Conservation (phyloP, 1,284 basidiomycete genomes). For the Leccinum fallax region DNA sequence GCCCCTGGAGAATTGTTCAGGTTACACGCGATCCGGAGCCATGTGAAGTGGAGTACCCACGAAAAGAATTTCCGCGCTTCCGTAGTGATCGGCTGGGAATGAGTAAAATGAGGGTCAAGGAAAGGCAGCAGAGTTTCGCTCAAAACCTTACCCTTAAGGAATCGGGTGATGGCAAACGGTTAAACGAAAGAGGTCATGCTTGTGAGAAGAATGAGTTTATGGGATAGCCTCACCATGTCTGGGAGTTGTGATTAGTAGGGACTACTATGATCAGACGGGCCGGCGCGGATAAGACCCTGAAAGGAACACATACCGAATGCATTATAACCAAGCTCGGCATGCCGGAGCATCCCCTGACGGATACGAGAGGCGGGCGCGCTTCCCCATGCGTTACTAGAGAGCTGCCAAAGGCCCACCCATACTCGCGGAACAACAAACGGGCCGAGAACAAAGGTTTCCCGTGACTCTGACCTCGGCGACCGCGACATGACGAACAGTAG, state of each 20-base stretch:
- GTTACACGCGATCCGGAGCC: background rate
- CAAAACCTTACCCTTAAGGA: conserved; percentile 23
- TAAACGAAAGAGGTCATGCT: background rate
- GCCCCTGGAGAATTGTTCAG: conserved; percentile 51
- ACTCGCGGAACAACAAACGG: conserved; percentile 63
- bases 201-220: conserved; percentile 23
- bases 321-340: conserved; percentile 66
- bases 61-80: conserved; percentile 75
- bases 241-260: conserved; percentile 1
- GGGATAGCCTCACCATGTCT: conserved; percentile 56
- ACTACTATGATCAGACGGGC: background rate
- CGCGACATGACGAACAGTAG: conserved; percentile 22
- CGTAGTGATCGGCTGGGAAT: conserved; percentile 76
- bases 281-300: background rate
- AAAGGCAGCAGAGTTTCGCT: background rate
- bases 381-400: conserved; percentile 82
- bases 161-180: conserved; percentile 3
- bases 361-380: conserved; percentile 67
- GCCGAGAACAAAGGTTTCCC: conserved; percentile 63
- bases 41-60: conserved; percentile 44
- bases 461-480: conserved; percentile 13
- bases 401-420: conserved; percentile 81
- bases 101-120: conserved; percentile 11
- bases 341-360: conserved; percentile 64
- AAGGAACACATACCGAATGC: conserved; percentile 61